Conservation (phyloP, 768 basidiomycete species). For the Podaxis pistillaris region DNA sequence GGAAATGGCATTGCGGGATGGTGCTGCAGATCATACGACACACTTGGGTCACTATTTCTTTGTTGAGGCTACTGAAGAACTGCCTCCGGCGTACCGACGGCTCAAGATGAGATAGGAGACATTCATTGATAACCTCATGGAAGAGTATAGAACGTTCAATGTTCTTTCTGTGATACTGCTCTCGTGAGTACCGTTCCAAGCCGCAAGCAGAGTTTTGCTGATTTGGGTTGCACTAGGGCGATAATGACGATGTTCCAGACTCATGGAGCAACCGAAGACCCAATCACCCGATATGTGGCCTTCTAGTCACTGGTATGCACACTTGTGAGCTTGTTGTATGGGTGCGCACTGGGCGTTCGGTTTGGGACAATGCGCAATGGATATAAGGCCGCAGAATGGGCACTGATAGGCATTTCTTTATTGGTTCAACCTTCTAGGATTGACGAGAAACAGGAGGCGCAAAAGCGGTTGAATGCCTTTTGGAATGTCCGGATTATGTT, state of each 20-base stretch:
- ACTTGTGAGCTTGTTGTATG: slow-evolving; percentile 58
- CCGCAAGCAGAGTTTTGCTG: not conserved
- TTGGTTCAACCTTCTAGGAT: not conserved
- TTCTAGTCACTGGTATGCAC: slow-evolving; percentile 55
- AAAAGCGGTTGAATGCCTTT: slow-evolving; percentile 27
- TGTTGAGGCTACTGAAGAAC: not conserved
- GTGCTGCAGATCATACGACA: not conserved
- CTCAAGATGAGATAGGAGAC: slow-evolving; percentile 14
- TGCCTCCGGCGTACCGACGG: not conserved
- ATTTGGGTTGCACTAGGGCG: slow-evolving; percentile 19
- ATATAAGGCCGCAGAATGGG: slow-evolving; percentile 59
- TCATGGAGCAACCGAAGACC: slow-evolving; percentile 40
- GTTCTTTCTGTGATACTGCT: slow-evolving; percentile 16
- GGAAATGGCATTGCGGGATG: slow-evolving; percentile 30
- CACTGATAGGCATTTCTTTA: slow-evolving; percentile 36
- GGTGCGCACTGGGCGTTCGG: slow-evolving; percentile 60
- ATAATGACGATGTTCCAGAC: slow-evolving; percentile 32
- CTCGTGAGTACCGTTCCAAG: slow-evolving; percentile 10
- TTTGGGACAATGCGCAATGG: slow-evolving; percentile 63
- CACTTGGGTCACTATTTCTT: not conserved
- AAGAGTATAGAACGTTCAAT: slow-evolving; percentile 19
- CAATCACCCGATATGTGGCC: slow-evolving; percentile 51
- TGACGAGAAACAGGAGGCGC: slow-evolving; percentile 46
- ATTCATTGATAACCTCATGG: slow-evolving; percentile 16
- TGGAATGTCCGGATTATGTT: slow-evolving; percentile 69